These are phyloP conservation scores for Amanita pseudoporphyria DNA, from an alignment of 768 basidiomycete species.

Conservation along the genomic window DNA sequence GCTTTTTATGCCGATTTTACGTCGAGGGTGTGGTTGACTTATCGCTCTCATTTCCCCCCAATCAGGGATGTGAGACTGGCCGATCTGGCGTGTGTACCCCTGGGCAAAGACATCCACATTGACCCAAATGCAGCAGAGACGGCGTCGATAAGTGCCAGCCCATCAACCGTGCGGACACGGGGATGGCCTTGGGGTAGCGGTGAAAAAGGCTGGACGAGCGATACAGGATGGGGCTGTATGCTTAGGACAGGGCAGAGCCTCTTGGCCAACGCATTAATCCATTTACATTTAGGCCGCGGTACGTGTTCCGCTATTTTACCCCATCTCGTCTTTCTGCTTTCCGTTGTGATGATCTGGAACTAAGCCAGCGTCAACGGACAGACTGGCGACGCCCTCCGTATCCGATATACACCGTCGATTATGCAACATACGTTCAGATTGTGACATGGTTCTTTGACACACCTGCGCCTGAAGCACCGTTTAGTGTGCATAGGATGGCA, in stretches of 20 bases:
- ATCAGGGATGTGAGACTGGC: constrained; percentile 53
- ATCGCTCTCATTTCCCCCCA: constrained; percentile 78
- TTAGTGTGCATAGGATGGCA: constrained; percentile 95
- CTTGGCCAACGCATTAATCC: constrained; percentile 26
- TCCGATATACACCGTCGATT: constrained; percentile 48
- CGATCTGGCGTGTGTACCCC: constrained; percentile 20
- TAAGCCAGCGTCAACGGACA: constrained; percentile 19
- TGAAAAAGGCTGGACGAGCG: constrained; percentile 57
- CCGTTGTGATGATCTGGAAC: background rate
- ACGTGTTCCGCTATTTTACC: constrained; percentile 16
- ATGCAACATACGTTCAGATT: constrained; percentile 84
- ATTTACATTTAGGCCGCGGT: constrained; percentile 56
- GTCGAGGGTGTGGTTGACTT: constrained; percentile 85
- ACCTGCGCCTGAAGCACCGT: constrained; percentile 75
- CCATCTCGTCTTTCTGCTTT: constrained; percentile 11
- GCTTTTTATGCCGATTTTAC: constrained; percentile 86
- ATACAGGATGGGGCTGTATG: constrained; percentile 32
- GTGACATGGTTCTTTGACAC: constrained; percentile 94
- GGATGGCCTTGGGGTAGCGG: constrained; percentile 57
- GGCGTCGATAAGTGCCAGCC: background rate
- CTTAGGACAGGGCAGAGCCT: constrained; percentile 27
- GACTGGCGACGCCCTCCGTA: constrained; percentile 79
- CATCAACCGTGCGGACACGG: constrained; percentile 28
- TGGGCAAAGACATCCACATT: background rate
- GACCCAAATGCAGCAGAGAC: background rate